Base-by-base conservation (phyloP, 495 filamentous ascomycete species). In the Aspergillus ellipticus region DNA sequence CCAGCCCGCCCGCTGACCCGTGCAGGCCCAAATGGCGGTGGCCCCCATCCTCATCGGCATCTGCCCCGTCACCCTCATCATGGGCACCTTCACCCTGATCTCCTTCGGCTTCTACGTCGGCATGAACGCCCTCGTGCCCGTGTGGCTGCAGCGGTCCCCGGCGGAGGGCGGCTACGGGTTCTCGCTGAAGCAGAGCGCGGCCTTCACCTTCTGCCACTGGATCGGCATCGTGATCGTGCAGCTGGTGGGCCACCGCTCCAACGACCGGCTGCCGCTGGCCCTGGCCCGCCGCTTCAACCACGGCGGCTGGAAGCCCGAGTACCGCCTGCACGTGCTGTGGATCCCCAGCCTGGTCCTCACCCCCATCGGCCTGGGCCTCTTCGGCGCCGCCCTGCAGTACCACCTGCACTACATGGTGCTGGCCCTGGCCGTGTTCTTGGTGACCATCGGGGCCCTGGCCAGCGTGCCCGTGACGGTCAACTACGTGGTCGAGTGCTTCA, bases 101-200 rank as follows among this genome's bases (percentile, higher is more conserved):
- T 71, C 65, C 43, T 76, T 79, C 41, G 78, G 77, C 6, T 75
- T 75, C 54, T 70, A 69, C 31, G 70, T 80, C 21, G 66, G 68
- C 10, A 63, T 68, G 41, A 66, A 66, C 35, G 64, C 68, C 13
- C 60, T 67, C 2, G 67, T 69, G 0, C 62, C 70, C 4, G 66
- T 66, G 17, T 81, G 70, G 64, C 66, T 82, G 3, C 73, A 80
- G 57, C 66, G 61, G 35, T 78, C 79, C 17, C 57, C 62, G 26
- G 60, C 62, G 10, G 60, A 49, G 2, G 76, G 76, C n/a, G 79
- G 78, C 11, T 82, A 82, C 59, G 78, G 77, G 17, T 82, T 80
- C 52, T 66, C 69, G 0, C 66, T 75, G 0, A 60, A 67, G 13
- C 68, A 79, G 51, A 81, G 76, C 29, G 79, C 78, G 2, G 37